Base-by-base conservation (phyloP, 768 basidiomycete species). In the Leccinum pellstonianum region DNA sequence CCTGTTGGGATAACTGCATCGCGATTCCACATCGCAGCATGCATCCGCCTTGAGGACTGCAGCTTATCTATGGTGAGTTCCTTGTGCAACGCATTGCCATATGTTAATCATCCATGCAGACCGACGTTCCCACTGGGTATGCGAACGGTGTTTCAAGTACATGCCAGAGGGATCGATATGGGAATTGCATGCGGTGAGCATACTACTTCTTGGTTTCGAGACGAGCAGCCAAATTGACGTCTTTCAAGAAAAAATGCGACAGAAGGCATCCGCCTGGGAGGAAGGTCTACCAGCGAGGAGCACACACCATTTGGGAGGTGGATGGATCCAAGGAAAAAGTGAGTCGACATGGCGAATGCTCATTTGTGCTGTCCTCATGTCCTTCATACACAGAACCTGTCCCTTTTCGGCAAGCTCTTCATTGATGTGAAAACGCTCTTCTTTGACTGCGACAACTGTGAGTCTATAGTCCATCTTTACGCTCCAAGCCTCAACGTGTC, bases 391-490 rank as follows among this genome's bases (percentile, higher is more conserved):
- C 96, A 98, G 73, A 96, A 96, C 68, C 77, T 99, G 31, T 90
- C 94, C 17, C 80, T 98, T 7, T 98, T 98, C 68, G 96, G 95
- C 31, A 98, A 98, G 74, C 80, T 98, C n/a, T 98, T 99, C 73
- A 98, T 98, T 68, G 97, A 98, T 68, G 90, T 95, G 62, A 99
- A 99, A 76, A 96, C 95, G 11, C 76, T 95, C 15, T 95, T 92
- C 75, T 96, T 93, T 68, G 93, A 95, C 67, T 86, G 85, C 60
- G 90, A 93, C 64, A 91, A 90, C 66, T 92, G 93, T 91, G 63
- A 61, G 89, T 67, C 3, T 12, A 19, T 27, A n/a, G 4, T 4
- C 33, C 21, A 29, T 59, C 23, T 53, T 11, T 14, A 8, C 46
- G 19, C 15, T 27, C 12, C 37, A 4, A 19, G 2, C 6, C 56